Evolutionary conservation across 805 yeast species (phyloP), one percentile per base, ranked within the genome.

Genomic region (Ogataea populi-albae): DNA sequence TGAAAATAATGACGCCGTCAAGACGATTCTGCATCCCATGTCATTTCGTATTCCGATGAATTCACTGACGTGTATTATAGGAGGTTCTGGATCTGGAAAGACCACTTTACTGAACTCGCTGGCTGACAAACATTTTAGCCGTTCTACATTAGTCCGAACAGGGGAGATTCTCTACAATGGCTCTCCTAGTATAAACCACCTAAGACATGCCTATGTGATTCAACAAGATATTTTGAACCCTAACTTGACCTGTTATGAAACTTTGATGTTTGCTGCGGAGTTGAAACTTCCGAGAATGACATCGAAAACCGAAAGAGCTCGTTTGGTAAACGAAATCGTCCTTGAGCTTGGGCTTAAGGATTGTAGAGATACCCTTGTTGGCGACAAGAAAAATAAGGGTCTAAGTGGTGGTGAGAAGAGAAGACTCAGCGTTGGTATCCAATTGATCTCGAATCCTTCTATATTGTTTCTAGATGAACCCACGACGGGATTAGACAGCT

Each of bases 11-110:
- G 39, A 33, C 6, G 12, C 34, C 3, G 23, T 65, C 48, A 65
- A 67, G 35, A 53, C 61, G 4, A 64, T 78, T 18, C 61, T 78
- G 3, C 54, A 69, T 23, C 57, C 75, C 18, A 64, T 85, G 30
- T 75, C 84, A 2, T 69, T 84, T 41, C 77, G 76, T 33, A 64
- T 84, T 8, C 72, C 75, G 0, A 56, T 73, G 10, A 84, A 86
- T 12, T 65, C 81, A 7, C 59, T 87, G 24, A 69, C 86, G 59
- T 94, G 94, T 5, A 82, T 86, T 7, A 72, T 87, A 65, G 96
- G 95, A 3, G 91, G 95, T 0, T 81, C 89, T 0, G 95, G 95
- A 0, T 77, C 87, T 3, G 95, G 95, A 3, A 86, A 87, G 52
- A 86, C 95, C 0, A 84, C 95, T 0, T 55, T 86, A 28, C 62